These are phyloP conservation scores for Aspergillus hancockii DNA, from an alignment of 495 filamentous ascomycete species.

Conservation along the genomic window DNA sequence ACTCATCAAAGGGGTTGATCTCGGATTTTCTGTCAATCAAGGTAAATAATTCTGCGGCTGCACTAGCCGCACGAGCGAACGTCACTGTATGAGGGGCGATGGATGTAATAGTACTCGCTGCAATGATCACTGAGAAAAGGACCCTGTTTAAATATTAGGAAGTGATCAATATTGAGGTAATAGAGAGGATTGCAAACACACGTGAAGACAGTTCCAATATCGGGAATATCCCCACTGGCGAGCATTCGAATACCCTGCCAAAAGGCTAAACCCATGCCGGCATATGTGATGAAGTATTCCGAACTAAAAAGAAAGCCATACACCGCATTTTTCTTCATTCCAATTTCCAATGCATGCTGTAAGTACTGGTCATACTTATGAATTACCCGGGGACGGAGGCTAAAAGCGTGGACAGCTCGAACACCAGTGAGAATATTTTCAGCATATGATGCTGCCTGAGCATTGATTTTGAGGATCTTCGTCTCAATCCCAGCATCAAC, in stretches of 20 bases:
- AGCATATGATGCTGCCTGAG: constrained; percentile 15
- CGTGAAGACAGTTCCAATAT: constrained; percentile 65
- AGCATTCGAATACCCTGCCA: constrained; percentile 56
- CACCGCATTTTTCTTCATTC: not conserved
- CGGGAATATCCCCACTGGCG: constrained; percentile 69
- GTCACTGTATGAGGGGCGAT: constrained; percentile 28
- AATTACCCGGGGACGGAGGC: constrained; percentile 9
- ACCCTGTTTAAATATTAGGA: not conserved
- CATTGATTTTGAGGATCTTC: constrained; percentile 13
- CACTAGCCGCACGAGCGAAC: constrained; percentile 36
- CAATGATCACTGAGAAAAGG: constrained; percentile 44
- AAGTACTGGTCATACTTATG: constrained; percentile 15
- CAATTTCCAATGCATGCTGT: not conserved
- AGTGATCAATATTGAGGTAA: constrained; percentile 42
- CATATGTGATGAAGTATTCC: constrained; percentile 18
- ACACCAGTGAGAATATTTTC: constrained; percentile 20
- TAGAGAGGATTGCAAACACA: constrained; percentile 28
- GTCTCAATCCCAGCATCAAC: constrained; percentile 1
- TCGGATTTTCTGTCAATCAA: constrained; percentile 34
- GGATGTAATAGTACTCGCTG: constrained; percentile 19
- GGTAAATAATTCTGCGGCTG: constrained; percentile 38
- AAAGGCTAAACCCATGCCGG: constrained; percentile 22
- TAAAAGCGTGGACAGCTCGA: constrained; percentile 19
- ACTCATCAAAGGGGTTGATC: constrained; percentile 30
- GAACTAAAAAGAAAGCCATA: constrained; percentile 11